phyloP scores from a whole-genome alignment of 2,329 filamentous ascomycete species.

The Dothideomycetes sp. region DNA sequence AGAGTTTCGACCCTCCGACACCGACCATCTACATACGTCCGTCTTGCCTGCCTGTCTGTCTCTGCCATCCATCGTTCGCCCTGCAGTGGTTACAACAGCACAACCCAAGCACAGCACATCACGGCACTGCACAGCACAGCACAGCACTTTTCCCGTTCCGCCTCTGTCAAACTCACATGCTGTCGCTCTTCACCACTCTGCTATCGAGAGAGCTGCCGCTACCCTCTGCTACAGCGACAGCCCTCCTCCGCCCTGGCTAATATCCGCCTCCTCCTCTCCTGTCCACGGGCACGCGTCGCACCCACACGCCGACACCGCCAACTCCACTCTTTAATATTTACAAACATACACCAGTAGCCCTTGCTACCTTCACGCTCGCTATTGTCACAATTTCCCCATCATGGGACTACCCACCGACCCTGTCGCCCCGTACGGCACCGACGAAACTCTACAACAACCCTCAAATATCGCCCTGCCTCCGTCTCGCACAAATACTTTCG shows the following conservation, averaged over 20 bases:
- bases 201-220: constrained; percentile 5
- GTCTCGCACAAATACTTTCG: constrained; percentile 9
- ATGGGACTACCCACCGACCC: constrained; percentile 10
- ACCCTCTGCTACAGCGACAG: not conserved
- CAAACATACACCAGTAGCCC: constrained; percentile 2
- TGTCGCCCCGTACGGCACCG: constrained; percentile 4
- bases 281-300: not conserved
- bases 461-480: constrained; percentile 8
- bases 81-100: too few relatives aligned
- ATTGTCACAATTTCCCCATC: constrained; percentile 3
- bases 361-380: constrained; percentile 11
- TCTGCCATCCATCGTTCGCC: too few relatives aligned
- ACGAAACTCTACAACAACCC: constrained; percentile 9
- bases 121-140: too few relatives aligned
- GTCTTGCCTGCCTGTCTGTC: too few relatives aligned
- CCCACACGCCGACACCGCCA: not conserved
- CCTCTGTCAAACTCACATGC: too few relatives aligned
- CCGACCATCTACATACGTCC: too few relatives aligned
- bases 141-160: too few relatives aligned
- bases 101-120: too few relatives aligned
- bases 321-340: not conserved
- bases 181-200: constrained; percentile 3
- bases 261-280: constrained; percentile 4
- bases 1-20: too few relatives aligned
- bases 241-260: constrained; percentile 9